phyloP scores from a whole-genome alignment of 176 grass and related monocot species.

The Sorghum bicolor region Sorghum_bicolor_NCBIv3 NC_012870.2:25817001-25817500 shows the following conservation, averaged over 20 bases:
- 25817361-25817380: too few relatives aligned
- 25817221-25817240: neutral
- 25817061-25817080: constrained; percentile 9
- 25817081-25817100: constrained; percentile 13
- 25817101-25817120: neutral
- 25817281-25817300: neutral
- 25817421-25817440: too few relatives aligned
- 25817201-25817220: neutral
- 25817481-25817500: too few relatives aligned
- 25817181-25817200: neutral
- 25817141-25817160: neutral
- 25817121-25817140: constrained; percentile 16
- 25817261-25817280: neutral
- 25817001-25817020: too few relatives aligned
- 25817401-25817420: too few relatives aligned
- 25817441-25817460: too few relatives aligned
- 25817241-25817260: neutral
- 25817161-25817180: neutral
- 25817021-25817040: too few relatives aligned
- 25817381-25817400: too few relatives aligned
- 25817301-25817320: neutral
- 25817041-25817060: neutral
- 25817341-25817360: too few relatives aligned
- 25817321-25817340: too few relatives aligned
- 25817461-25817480: too few relatives aligned